Base-by-base conservation (phyloP, 371 early-diverging fungal genomes). In the Zychaea mexicana region DNA sequence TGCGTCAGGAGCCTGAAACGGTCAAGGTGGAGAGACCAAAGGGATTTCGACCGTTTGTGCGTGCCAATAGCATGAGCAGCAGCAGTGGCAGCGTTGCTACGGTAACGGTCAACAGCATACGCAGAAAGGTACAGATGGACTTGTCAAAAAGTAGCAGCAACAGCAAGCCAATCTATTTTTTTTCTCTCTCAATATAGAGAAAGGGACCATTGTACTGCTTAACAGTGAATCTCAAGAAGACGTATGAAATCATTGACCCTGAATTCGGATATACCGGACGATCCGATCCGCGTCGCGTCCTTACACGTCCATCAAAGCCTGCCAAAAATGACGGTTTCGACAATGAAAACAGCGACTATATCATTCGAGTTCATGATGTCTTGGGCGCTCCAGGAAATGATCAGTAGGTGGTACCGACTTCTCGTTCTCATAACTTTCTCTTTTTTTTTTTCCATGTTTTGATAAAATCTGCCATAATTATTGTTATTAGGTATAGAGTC, bases 281-380 rank as follows among this genome's bases (percentile, higher is more conserved):
- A 24, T n/a, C 30, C 12, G 64, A 64, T 8, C 69, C 69, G 0
- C 36, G 59, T 28, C 54, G 69, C 4, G 24, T 60, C 2, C 57
- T 68, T 9, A 68, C 69, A 31, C 32, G 53, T 39, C 64, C 97
- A 0, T 89, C 92, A 24, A 93, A 94, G 64, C 92, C 94, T 1
- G 83, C 84, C 17, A 85, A 87, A 62, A 98, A 98, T 69, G 93
- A 96, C 60, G 96, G 95, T 3, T 86, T 84, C 67, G 98, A 98
- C 72, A 98, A 98, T 73, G 93, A 92, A 67, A 90, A 97, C 60
- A 85, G 82, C 61, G 98, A 98, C 74, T 97, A 96, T 72, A 95
- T 98, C 59, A 79, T 98, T 33, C 94, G 93, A 74, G 98, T 97
- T 42, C 94, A 96, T 71, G 97, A 97, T 68, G 87, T 94, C 9